Base-by-base conservation (phyloP, 768 basidiomycete species). In the Boletus rubroflammeus region DNA sequence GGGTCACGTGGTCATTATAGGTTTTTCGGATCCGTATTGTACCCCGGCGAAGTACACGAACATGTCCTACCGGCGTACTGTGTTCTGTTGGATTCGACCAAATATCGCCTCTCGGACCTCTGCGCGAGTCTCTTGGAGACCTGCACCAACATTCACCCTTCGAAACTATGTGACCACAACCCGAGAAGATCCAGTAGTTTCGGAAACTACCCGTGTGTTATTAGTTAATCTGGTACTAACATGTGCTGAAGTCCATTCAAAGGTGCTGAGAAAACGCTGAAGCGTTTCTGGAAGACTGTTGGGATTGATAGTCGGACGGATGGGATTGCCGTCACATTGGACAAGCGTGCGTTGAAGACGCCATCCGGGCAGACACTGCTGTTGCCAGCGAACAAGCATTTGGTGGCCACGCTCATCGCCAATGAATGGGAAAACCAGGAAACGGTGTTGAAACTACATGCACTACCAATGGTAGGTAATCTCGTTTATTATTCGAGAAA, bases 361-460 rank as follows among this genome's bases (percentile, higher is more conserved):
- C 93, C 95, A 0, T 79, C 76, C 0, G 95, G 95, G n/a, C 83
- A 86, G 42, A 78, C 77, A 3, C 72, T 99, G 29, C 66, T 85
- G 34, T 62, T 98, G 14, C 94, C 94, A 0, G 70, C 73, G 45
- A 75, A 81, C 56, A 91, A 90, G 66, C 67, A 78, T 39, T 73
- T 95, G 28, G 77, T 90, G 21, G 93, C 95, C 1, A 78, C 90
- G 1, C 78, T 97, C 53, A 85, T 98, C 62, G 97, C 94, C 19
- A 81, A 89, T 52, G 97, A 99, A 75, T 99, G 97, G 97, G 94
- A 99, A 64, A 89, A 87, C 64, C 96, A 98, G 72, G 84, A 84
- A 54, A 85, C 76, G 6, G 64, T 95, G 1, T 67, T 98, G 57
- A 98, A 95, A 70, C 88, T 88, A 25, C 91, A 96, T 69, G 88